These are phyloP conservation scores for Cynara cardunculus DNA, from an alignment of 129 eudicot species.

Conservation along the genomic window DNA sequence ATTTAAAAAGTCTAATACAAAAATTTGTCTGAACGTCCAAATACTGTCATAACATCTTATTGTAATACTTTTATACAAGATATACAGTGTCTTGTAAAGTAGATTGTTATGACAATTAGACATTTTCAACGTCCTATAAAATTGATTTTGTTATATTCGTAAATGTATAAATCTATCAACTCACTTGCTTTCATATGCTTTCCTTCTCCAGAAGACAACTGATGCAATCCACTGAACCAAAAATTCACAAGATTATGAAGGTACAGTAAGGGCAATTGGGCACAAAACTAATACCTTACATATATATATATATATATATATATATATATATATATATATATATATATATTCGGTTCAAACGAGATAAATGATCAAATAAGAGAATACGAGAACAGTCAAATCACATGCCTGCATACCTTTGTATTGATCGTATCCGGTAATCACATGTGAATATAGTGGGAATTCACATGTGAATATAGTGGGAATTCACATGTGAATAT, in stretches of 20 bases:
- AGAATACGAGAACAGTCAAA: not conserved
- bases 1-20: no score
- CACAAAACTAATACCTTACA: not conserved
- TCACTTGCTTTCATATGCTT: slow-evolving; percentile 61
- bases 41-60: no score
- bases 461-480: no score
- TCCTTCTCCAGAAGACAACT: slow-evolving; percentile 61
- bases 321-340: no score
- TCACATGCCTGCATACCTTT: not conserved
- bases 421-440: not conserved
- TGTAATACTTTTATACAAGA: no score
- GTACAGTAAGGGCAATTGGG: not conserved
- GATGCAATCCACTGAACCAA: slow-evolving; percentile 52
- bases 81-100: no score
- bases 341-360: not conserved
- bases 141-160: not conserved
- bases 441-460: not conserved
- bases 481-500: not conserved
- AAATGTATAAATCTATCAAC: slow-evolving; percentile 3
- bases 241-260: not conserved
- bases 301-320: no score
- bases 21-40: not conserved
- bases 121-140: not conserved
- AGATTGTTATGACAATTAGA: no score
- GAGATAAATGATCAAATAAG: not conserved